These are phyloP conservation scores for Obba rivulosa DNA, from an alignment of 768 basidiomycete species.

Conservation along the genomic window DNA sequence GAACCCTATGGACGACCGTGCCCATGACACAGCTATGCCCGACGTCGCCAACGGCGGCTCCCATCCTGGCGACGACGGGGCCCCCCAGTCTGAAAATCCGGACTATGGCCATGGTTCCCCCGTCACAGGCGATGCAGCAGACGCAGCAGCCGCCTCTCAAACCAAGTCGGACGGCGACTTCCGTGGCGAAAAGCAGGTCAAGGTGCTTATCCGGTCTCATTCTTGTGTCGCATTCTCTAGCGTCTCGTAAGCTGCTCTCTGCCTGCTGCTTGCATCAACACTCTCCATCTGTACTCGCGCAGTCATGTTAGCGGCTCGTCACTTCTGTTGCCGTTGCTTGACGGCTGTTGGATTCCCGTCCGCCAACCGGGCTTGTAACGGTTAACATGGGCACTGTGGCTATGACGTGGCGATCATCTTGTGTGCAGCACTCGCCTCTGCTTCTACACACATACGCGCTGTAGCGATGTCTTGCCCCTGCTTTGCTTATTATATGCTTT, in stretches of 20 bases:
- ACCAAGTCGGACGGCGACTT: slow-evolving; percentile 10
- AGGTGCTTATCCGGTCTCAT: slow-evolving; percentile 26
- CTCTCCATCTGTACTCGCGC: background rate
- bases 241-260: slow-evolving; percentile 17
- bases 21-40: slow-evolving; percentile 14
- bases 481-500: slow-evolving; percentile 5
- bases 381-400: background rate
- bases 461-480: slow-evolving; percentile 5
- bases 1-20: slow-evolving; percentile 14
- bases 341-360: background rate
- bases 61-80: slow-evolving; percentile 17
- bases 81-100: slow-evolving; percentile 10
- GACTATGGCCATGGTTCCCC: slow-evolving; percentile 14
- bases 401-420: slow-evolving; percentile 1
- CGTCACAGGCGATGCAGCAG: slow-evolving; percentile 8
- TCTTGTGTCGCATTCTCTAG: slow-evolving; percentile 53
- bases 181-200: slow-evolving; percentile 28
- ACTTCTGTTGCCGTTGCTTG: background rate
- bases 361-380: background rate
- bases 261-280: slow-evolving; percentile 3
- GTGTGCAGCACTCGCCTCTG: background rate
- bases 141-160: slow-evolving; percentile 3
- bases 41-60: slow-evolving; percentile 12
- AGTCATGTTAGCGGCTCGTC: slow-evolving; percentile 2
- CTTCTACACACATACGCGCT: background rate